Evolutionary conservation across 441 rosid species (phyloP).

Genomic region (Lepidium campestre): DNA sequence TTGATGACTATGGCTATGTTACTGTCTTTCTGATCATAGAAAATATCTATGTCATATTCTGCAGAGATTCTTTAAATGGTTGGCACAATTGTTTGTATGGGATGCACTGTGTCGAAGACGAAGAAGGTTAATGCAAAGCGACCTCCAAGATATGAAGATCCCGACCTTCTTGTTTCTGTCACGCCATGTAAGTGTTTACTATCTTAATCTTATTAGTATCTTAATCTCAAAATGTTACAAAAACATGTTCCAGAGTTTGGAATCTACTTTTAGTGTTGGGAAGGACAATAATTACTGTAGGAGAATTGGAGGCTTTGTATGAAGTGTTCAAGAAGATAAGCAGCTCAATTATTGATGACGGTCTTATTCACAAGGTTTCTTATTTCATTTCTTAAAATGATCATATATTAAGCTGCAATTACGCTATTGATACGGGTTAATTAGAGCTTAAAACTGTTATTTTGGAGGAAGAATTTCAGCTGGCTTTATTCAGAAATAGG

Average conservation of each 20-base stretch:
- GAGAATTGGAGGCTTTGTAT: conserved; percentile 73
- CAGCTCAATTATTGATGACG: conserved; percentile 75
- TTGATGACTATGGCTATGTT: no score
- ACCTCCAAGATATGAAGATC: conserved; percentile 29
- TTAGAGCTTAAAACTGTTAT: conserved; percentile 1
- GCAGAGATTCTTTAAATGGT: no score
- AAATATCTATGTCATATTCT: no score
- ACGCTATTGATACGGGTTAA: background rate
- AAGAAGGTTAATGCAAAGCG: conserved; percentile 13
- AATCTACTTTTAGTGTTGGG: background rate
- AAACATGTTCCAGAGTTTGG: background rate
- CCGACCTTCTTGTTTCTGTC: conserved; percentile 25
- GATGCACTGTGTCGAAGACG: conserved; percentile 23
- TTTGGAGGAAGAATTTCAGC: conserved; percentile 81
- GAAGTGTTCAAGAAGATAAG: conserved; percentile 86
- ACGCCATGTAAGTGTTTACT: conserved; percentile 18
- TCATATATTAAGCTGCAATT: background rate
- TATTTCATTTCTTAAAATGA: background rate
- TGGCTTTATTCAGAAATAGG: conserved; percentile 77
- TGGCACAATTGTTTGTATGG: no score
- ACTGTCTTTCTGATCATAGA: no score
- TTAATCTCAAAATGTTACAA: background rate
- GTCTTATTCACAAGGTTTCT: conserved; percentile 86
- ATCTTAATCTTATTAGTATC: background rate
- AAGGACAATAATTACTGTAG: conserved; percentile 50